Base-by-base conservation (phyloP, 2,329 filamentous ascomycete genomes). In the Clarireedia sp. region DNA sequence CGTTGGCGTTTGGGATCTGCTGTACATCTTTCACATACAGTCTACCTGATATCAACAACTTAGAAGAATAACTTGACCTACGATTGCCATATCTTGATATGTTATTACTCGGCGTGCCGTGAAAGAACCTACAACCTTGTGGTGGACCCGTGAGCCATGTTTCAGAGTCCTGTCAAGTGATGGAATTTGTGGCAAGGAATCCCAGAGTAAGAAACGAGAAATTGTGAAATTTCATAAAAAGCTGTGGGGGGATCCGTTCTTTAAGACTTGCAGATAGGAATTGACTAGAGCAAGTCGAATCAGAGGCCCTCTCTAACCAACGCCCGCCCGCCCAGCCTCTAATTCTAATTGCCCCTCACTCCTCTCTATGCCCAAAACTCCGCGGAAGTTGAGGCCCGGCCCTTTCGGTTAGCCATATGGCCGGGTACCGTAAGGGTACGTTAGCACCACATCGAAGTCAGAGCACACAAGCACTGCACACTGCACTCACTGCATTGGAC, bases 1-100 rank as follows among this genome's bases (percentile, higher is more conserved):
- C 57, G 61, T 53, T 51, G 63, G 64, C 61, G 63, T 65, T 65
- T 60, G 59, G 60, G 60, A 64, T 65, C 59, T 63, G 56, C 55
- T 62, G 61, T 65, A 59, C 56, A 61, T 63, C 44, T 59, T 24
- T 55, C 51, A 56, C 44, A 60, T 59, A 59, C 57, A 44, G 54
- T 59, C 59, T 57, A 57, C 55, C 53, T 60, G 24, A 37, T 56
- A 57, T 54, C 41, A 41, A 51, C 41, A 21, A 51, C 24, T 24
- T 46, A 55, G 48, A 54, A 47, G 45, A 51, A 51, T 52, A 51
- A 46, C 48, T 45, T 55, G 19, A 47, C 54, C 55, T 51, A 55
- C 43, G 51, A 55, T 41, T 55, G 48, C 19, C 45, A 51, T 29
- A 38, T 51, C 41, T 51, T 40, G 29, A 19, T 16, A 24, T 47